phyloP scores from a whole-genome alignment of 2,329 filamentous ascomycete genomes.

The Aspergillus sp. region DNA sequence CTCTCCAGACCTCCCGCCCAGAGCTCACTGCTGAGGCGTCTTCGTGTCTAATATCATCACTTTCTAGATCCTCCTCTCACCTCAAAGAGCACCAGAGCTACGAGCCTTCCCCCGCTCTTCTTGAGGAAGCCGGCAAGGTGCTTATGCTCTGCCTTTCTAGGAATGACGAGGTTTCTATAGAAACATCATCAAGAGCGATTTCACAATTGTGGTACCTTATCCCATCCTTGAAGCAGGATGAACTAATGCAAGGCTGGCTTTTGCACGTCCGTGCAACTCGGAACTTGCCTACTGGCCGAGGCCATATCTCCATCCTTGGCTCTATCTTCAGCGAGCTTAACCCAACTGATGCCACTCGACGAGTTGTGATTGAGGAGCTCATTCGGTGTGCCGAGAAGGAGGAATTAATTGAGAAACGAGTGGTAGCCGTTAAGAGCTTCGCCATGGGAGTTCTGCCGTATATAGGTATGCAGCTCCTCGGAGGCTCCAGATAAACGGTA shows the following conservation, averaged over 20 bases:
- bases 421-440: constrained; percentile 41
- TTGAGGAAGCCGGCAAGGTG: constrained; percentile 32
- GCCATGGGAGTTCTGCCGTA: constrained; percentile 37
- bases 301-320: constrained; percentile 45
- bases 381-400: constrained; percentile 36
- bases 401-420: constrained; percentile 42
- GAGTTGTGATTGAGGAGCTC: constrained; percentile 33
- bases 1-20: constrained; percentile 38
- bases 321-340: constrained; percentile 38
- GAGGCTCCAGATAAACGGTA: background rate
- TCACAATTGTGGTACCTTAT: constrained; percentile 42
- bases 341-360: constrained; percentile 21
- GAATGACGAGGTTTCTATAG: constrained; percentile 41
- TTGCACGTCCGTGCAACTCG: constrained; percentile 35
- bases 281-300: constrained; percentile 41
- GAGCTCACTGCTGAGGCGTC: constrained; percentile 44
- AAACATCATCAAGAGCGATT: constrained; percentile 41
- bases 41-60: constrained; percentile 39
- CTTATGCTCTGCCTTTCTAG: constrained; percentile 42
- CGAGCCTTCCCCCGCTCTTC: constrained; percentile 21
- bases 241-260: constrained; percentile 41
- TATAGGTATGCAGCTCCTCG: constrained; percentile 29
- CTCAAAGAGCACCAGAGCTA: constrained; percentile 8
- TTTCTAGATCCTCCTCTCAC: constrained; percentile 29
- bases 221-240: constrained; percentile 28